A percentile compares a stretch with the other conserved stretches of the same genome.
phyloP scores from a whole-genome alignment of 1,139 yeast species.

The Geotrichum histeridarum region DNA sequence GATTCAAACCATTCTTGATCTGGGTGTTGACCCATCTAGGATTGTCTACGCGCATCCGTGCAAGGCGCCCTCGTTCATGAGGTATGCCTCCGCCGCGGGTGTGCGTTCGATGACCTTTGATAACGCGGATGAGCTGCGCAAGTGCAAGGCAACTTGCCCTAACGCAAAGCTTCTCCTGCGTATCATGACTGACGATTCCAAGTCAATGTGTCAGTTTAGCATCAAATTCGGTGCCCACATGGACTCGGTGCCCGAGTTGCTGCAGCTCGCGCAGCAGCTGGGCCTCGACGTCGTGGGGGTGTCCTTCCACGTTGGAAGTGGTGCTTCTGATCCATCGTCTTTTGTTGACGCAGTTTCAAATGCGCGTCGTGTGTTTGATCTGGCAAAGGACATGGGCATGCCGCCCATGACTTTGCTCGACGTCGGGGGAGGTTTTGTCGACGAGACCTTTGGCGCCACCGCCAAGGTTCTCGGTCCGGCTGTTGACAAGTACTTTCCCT shows the following conservation, averaged over 20 bases:
- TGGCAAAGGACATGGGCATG: conserved; percentile 47
- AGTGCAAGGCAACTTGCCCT: conserved; percentile 66
- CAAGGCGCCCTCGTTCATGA: conserved; percentile 73
- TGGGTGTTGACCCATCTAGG: conserved; percentile 60
- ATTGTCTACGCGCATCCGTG: conserved; percentile 94
- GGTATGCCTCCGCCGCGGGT: conserved; percentile 55
- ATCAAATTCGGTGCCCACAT: conserved; percentile 84
- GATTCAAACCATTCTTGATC: conserved; percentile 57
- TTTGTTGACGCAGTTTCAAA: conserved; percentile 69
- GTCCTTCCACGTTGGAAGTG: conserved; percentile 95
- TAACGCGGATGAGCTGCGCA: conserved; percentile 76
- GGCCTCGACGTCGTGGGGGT: conserved; percentile 71
- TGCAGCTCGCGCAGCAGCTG: conserved; percentile 58
- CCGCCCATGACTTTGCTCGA: conserved; percentile 54
- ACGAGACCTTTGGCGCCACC: conserved; percentile 57
- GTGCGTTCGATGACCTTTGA: conserved; percentile 84
- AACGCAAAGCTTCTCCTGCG: conserved; percentile 66
- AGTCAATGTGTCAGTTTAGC: conserved; percentile 81
- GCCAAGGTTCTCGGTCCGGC: conserved; percentile 55
- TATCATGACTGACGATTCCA: conserved; percentile 83
- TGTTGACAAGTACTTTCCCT: conserved; percentile 56
- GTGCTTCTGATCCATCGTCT: conserved; percentile 71
- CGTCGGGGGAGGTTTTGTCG: conserved; percentile 91
- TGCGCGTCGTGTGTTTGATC: conserved; percentile 64
- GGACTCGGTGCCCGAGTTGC: conserved; percentile 49